A percentile compares a stretch with the other conserved stretches of the same genome.
Evolutionary conservation across 2,329 filamentous ascomycete genomes (phyloP).

Genomic region (Pseudopithomyces maydicus): DNA sequence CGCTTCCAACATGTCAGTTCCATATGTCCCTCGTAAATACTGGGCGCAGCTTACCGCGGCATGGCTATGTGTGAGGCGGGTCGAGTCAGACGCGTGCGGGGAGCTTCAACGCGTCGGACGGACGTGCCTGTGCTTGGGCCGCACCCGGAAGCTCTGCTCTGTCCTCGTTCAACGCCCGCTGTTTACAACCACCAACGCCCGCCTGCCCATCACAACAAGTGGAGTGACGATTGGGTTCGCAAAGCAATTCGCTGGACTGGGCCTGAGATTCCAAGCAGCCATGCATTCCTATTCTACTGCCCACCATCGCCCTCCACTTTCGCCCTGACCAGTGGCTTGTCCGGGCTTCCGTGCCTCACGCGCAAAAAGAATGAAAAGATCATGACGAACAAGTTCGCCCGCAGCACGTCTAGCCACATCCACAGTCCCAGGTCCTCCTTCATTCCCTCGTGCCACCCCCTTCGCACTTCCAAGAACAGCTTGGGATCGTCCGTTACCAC

Average conservation of each 20-base stretch:
- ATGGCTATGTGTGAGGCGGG: conserved; percentile 34
- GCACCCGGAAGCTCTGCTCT: no score
- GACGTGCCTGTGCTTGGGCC: conserved; percentile 7
- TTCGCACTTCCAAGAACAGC: conserved; percentile 64
- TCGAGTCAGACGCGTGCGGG: conserved; percentile 39
- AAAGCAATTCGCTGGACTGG: no score
- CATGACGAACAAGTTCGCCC: conserved; percentile 40
- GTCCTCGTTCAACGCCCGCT: no score
- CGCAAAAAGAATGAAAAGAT: conserved; percentile 40
- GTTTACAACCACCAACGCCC: not conserved
- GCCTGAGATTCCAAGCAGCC: not conserved
- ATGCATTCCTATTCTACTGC: conserved; percentile 1
- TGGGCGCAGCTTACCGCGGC: conserved; percentile 37
- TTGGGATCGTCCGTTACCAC: conserved; percentile 85
- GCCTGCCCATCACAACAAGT: not conserved
- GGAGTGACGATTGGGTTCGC: no score
- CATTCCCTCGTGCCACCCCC: conserved; percentile 47
- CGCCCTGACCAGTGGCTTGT: conserved; percentile 24
- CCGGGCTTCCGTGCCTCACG: conserved; percentile 33
- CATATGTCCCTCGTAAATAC: not conserved
- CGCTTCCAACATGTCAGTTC: conserved; percentile 60
- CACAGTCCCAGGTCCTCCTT: conserved; percentile 34
- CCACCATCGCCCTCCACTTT: conserved; percentile 7
- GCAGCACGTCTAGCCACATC: conserved; percentile 36
- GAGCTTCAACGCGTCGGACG: conserved; percentile 24